Evolutionary conservation across 257 asterid species (phyloP).

Genomic region (Lantana camara): DNA sequence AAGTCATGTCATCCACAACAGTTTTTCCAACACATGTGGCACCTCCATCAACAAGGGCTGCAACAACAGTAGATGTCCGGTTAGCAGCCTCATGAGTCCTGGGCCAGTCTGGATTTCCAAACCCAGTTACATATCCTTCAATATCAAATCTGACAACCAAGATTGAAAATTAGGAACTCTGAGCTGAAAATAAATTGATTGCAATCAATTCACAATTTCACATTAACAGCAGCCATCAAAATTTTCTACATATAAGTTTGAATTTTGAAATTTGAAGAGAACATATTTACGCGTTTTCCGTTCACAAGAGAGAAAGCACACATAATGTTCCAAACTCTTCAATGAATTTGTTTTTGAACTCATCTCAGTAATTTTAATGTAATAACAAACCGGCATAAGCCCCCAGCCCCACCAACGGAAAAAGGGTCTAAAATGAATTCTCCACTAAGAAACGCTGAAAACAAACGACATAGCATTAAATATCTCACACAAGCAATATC

Average conservation of each 20-base stretch:
- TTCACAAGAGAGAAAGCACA: neutral
- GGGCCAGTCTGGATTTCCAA: constrained; percentile 96
- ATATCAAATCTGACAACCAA: constrained; percentile 70
- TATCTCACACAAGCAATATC: constrained; percentile 5
- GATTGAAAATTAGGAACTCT: constrained; percentile 9
- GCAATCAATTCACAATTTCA: neutral
- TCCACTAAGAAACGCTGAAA: constrained; percentile 8
- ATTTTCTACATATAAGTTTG: neutral
- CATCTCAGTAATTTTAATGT: neutral
- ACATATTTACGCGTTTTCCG: neutral
- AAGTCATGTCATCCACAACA: constrained; percentile 86
- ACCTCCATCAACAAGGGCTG: constrained; percentile 89
- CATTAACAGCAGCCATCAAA: neutral
- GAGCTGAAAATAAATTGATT: neutral
- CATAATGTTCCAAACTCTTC: constrained; percentile 5
- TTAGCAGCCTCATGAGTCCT: constrained; percentile 78
- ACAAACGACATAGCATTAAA: neutral
- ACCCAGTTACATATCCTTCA: constrained; percentile 82
- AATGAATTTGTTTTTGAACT: constrained; percentile 6
- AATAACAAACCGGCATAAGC: neutral
- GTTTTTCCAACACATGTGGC: constrained; percentile 89
- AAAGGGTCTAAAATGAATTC: neutral
- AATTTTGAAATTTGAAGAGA: constrained; percentile 1
- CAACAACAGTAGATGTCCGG: constrained; percentile 70
- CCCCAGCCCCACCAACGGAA: neutral